A percentile compares a stretch with the other conserved stretches of the same genome.
Evolutionary conservation across 768 basidiomycete species (phyloP).

Genomic region (Dioszegia hungarica): DNA sequence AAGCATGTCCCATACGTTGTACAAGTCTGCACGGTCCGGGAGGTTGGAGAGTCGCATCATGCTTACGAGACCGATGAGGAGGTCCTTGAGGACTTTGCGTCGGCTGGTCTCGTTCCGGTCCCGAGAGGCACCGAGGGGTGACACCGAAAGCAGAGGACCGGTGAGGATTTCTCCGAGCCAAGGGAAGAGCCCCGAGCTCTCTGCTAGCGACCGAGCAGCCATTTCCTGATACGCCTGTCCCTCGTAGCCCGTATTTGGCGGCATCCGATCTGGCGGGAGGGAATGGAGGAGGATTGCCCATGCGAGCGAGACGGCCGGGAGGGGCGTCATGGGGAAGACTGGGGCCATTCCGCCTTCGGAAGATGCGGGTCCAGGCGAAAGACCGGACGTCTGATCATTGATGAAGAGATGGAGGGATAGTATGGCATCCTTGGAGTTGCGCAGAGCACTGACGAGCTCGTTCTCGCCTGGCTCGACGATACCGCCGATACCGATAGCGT

Average conservation of each 20-base stretch:
- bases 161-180: constrained; percentile 32
- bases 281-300: constrained; percentile 72
- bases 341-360: constrained; percentile 52
- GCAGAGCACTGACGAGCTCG: constrained; percentile 20
- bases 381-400: constrained; percentile 56
- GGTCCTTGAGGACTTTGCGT: constrained; percentile 66
- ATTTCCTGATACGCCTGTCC: constrained; percentile 56
- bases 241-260: constrained; percentile 54
- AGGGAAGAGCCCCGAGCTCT: constrained; percentile 50
- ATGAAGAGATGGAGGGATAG: constrained; percentile 51
- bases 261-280: constrained; percentile 45
- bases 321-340: constrained; percentile 58
- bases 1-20: constrained; percentile 36
- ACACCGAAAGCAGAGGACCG: constrained; percentile 52
- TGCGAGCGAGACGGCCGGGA: constrained; percentile 66
- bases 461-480: constrained; percentile 16
- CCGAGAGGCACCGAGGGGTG: neutral
- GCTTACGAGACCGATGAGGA: constrained; percentile 69
- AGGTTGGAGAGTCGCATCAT: constrained; percentile 71
- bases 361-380: constrained; percentile 52
- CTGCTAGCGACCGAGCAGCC: constrained; percentile 59
- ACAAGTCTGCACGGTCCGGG: constrained; percentile 43
- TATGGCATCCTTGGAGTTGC: constrained; percentile 50
- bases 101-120: constrained; percentile 56
- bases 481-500: constrained; percentile 22